Conservation (phyloP, 2,329 filamentous ascomycete genomes). For the Colletotrichum horii region DNA sequence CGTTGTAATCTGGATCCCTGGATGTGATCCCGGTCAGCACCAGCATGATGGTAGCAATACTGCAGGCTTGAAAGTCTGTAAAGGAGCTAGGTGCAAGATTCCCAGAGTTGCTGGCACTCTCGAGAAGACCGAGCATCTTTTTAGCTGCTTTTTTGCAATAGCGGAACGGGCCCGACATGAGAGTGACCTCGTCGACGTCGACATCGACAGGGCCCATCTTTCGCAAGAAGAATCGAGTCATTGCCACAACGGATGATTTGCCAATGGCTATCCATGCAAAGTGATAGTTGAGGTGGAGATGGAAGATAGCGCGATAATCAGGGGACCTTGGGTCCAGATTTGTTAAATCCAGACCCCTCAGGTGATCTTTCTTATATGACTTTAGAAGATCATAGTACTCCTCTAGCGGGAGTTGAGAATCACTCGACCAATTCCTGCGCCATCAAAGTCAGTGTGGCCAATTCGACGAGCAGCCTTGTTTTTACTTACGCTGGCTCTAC, state of each 20-base stretch:
- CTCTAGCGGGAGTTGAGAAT: background rate
- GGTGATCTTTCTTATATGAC: slow-evolving; percentile 32
- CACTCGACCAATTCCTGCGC: background rate
- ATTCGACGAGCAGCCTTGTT: fast-evolving
- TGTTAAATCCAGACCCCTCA: slow-evolving; percentile 28
- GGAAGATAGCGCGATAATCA: slow-evolving; percentile 34
- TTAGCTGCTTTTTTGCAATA: slow-evolving; percentile 34
- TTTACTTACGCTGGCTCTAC: slow-evolving; percentile 26
- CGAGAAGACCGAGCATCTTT: slow-evolving; percentile 35
- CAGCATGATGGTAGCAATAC: slow-evolving; percentile 39
- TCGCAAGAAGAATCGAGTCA: slow-evolving; percentile 19
- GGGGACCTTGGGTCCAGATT: slow-evolving; percentile 29
- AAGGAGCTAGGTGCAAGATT: slow-evolving; percentile 40
- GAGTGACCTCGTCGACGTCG: background rate
- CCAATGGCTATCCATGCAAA: slow-evolving; percentile 39
- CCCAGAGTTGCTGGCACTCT: slow-evolving; percentile 27
- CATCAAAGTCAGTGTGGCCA: background rate
- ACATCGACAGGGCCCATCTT: slow-evolving; percentile 5
- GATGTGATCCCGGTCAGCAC: slow-evolving; percentile 37
- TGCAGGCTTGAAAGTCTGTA: slow-evolving; percentile 43
- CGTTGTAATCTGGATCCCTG: slow-evolving; percentile 33
- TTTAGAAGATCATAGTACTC: slow-evolving; percentile 28
- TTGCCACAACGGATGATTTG: slow-evolving; percentile 35
- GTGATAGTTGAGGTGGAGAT: slow-evolving; percentile 40
- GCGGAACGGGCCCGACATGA: background rate